Percentiles rank a stretch among this genome's conserved stretches.
These are phyloP conservation scores for Starmerella bombi DNA, from an alignment of 805 yeast genomes.

Conservation along the genomic window DNA sequence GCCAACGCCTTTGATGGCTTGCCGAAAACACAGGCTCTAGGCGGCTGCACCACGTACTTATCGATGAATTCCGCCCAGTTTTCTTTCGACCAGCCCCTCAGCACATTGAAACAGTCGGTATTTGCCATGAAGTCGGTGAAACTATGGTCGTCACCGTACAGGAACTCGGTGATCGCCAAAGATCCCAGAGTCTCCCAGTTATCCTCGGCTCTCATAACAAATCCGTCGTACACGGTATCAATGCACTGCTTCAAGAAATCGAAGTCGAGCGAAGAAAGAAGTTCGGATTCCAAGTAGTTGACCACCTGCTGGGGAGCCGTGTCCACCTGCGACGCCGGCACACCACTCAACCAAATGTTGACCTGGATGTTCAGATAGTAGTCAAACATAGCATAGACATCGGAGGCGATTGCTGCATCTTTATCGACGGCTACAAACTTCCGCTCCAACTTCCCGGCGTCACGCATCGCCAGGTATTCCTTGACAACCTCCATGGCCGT, in stretches of 20 bases:
- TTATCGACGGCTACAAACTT: slow-evolving; percentile 58
- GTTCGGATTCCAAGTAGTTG: slow-evolving; percentile 33
- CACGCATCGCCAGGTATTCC: slow-evolving; percentile 59
- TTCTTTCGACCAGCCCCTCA: slow-evolving; percentile 46
- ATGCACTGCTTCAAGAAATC: slow-evolving; percentile 53
- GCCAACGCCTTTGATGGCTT: slow-evolving; percentile 57
- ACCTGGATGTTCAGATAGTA: slow-evolving; percentile 55
- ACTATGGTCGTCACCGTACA: slow-evolving; percentile 66
- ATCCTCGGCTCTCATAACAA: slow-evolving; percentile 30
- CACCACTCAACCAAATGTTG: slow-evolving; percentile 47
- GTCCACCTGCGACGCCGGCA: slow-evolving; percentile 52
- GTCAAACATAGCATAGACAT: slow-evolving; percentile 55
- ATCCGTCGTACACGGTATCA: slow-evolving; percentile 49
- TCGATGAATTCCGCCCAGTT: slow-evolving; percentile 54
- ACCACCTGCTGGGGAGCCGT: slow-evolving; percentile 42
- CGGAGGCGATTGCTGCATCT: slow-evolving; percentile 60
- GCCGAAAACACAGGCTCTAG: slow-evolving; percentile 54
- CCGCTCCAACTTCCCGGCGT: slow-evolving; percentile 62
- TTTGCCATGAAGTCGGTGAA: slow-evolving; percentile 43
- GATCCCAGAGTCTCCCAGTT: slow-evolving; percentile 48
- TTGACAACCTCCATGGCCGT: slow-evolving; percentile 62
- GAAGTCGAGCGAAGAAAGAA: slow-evolving; percentile 43
- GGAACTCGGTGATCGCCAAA: slow-evolving; percentile 61
- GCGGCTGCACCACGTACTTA: slow-evolving; percentile 43
- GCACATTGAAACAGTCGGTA: slow-evolving; percentile 45